These are phyloP conservation scores for Cladochytrium tenue DNA, from an alignment of 371 early-diverging fungal species.

Conservation along the genomic window DNA sequence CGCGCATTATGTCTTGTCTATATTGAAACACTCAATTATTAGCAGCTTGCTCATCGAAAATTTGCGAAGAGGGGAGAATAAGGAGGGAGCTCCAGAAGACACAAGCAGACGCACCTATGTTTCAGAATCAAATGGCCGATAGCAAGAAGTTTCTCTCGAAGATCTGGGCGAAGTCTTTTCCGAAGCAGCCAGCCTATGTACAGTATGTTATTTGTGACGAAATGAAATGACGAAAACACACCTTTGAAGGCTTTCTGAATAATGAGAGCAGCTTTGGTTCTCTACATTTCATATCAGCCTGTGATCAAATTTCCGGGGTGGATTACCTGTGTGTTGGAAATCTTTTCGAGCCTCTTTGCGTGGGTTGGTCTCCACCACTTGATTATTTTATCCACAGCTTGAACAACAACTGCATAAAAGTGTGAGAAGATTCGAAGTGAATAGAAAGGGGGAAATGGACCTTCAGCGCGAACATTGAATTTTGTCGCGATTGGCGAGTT, in stretches of 20 bases:
- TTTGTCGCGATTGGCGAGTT: constrained; percentile 52
- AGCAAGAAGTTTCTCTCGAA: constrained; percentile 36
- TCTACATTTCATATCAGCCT: constrained; percentile 22
- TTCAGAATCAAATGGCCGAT: constrained; percentile 42
- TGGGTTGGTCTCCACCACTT: constrained; percentile 53
- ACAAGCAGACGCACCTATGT: constrained; percentile 36
- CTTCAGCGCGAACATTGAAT: constrained; percentile 47
- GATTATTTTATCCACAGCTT: constrained; percentile 40
- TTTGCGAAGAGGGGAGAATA: too few species aligned
- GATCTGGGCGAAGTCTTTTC: constrained; percentile 42
- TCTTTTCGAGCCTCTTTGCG: constrained; percentile 31
- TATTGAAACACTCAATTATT: not conserved
- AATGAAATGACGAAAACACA: not conserved
- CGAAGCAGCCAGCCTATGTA: constrained; percentile 44
- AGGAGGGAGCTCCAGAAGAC: too few species aligned
- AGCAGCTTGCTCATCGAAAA: too few species aligned
- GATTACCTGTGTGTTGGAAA: constrained; percentile 18
- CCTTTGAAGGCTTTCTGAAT: constrained; percentile 49
- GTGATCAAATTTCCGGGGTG: too few species aligned
- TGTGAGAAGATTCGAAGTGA: not conserved
- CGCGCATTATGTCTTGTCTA: constrained; percentile 37
- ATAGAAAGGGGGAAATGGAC: constrained; percentile 4
- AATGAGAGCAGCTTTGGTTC: constrained; percentile 40
- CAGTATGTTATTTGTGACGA: not conserved
- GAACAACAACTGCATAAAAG: constrained; percentile 23